phyloP scores from a whole-genome alignment of 169 alveolate genomes.

The Cryptosporidium ubiquitum region DNA sequence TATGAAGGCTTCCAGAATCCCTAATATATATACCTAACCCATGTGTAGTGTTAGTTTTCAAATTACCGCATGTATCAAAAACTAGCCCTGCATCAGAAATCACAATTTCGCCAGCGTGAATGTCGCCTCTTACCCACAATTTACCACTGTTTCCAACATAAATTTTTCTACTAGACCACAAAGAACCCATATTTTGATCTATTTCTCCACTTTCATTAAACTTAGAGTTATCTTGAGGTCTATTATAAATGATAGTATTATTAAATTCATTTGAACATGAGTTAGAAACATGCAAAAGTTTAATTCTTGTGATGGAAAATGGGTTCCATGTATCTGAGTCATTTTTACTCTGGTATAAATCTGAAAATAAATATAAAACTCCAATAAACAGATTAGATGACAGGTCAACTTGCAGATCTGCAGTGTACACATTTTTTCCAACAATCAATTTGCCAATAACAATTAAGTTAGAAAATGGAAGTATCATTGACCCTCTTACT shows the following conservation, averaged over 20 bases:
- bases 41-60: slow-evolving; percentile 57
- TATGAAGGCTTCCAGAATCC: slow-evolving; percentile 54
- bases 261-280: neutral
- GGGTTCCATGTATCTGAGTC: slow-evolving; percentile 10
- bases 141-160: slow-evolving; percentile 57
- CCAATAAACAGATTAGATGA: slow-evolving; percentile 48
- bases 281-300: slow-evolving; percentile 20
- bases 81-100: slow-evolving; percentile 53
- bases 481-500: slow-evolving; percentile 57
- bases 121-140: slow-evolving; percentile 67
- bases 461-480: slow-evolving; percentile 67
- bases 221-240: neutral
- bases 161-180: slow-evolving; percentile 56
- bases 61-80: slow-evolving; percentile 43
- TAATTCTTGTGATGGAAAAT: slow-evolving; percentile 28
- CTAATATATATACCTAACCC: slow-evolving; percentile 59
- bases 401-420: slow-evolving; percentile 53
- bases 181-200: neutral
- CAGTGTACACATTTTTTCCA: slow-evolving; percentile 44
- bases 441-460: slow-evolving; percentile 43
- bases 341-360: neutral
- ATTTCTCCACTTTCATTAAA: neutral
- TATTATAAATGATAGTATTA: neutral
- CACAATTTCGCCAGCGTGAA: slow-evolving; percentile 38
- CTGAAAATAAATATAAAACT: slow-evolving; percentile 41